Conservation (phyloP, 768 basidiomycete genomes). For the Tulasnella sp. region DNA sequence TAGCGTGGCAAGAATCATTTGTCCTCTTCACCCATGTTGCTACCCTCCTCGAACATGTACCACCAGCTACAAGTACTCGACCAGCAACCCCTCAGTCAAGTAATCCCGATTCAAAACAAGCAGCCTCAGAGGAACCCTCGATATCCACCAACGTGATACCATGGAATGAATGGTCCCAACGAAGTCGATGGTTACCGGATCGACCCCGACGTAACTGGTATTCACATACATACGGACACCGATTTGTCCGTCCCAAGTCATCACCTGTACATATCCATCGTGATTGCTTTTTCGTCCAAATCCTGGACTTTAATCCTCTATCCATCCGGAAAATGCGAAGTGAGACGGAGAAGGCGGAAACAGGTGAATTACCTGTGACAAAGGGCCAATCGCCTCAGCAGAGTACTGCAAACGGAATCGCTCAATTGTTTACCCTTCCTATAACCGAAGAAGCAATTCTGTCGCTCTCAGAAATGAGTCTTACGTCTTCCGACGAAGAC, state of each 20-base stretch:
- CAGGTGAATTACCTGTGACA: no score
- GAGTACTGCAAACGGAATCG: no score
- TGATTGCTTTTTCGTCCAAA: slow-evolving; percentile 6
- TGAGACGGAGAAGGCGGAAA: no score
- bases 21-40: slow-evolving; percentile 9
- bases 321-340: not conserved
- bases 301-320: slow-evolving; percentile 13
- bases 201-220: slow-evolving; percentile 11
- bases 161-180: slow-evolving; percentile 9
- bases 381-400: no score
- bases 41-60: not conserved
- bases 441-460: no score
- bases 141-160: not conserved
- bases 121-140: not conserved
- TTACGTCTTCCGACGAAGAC: no score
- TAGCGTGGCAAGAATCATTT: slow-evolving; percentile 8
- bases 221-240: slow-evolving; percentile 13
- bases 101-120: not conserved
- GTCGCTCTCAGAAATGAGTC: no score
- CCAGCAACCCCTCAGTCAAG: no score
- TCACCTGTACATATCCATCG: not conserved
- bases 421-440: no score
- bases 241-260: slow-evolving; percentile 8
- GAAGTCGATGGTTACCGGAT: slow-evolving; percentile 8
- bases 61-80: no score